These are phyloP conservation scores for Aspergillus sergii DNA, from an alignment of 2,329 filamentous ascomycete species.

Conservation along the genomic window DNA sequence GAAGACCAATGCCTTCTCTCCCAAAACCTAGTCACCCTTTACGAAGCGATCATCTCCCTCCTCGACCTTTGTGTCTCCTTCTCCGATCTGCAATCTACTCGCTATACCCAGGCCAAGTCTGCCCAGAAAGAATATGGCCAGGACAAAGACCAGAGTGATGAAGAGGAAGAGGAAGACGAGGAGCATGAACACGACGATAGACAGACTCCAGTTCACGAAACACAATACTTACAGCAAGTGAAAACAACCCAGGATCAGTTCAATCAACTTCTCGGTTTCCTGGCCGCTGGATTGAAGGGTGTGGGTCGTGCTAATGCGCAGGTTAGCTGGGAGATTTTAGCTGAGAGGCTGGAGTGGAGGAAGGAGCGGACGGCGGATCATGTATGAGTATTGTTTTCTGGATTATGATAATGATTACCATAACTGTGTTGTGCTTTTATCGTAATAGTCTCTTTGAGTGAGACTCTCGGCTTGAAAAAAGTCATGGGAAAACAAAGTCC, in stretches of 20 bases:
- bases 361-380: conserved; percentile 13
- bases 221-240: conserved; percentile 57
- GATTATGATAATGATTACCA: neutral
- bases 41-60: conserved; percentile 71
- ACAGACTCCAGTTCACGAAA: conserved; percentile 40
- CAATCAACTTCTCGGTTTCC: conserved; percentile 67
- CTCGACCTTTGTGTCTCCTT: conserved; percentile 75
- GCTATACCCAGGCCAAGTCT: conserved; percentile 33
- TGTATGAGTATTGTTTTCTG: neutral
- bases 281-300: conserved; percentile 71
- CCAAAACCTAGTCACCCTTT: conserved; percentile 68
- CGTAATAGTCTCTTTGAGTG: no score
- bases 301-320: conserved; percentile 74
- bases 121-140: conserved; percentile 7
- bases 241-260: conserved; percentile 64
- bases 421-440: neutral
- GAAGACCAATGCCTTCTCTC: conserved; percentile 71
- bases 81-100: conserved; percentile 58
- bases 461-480: no score
- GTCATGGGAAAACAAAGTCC: no score
- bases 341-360: conserved; percentile 71
- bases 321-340: conserved; percentile 76
- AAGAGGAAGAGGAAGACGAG: conserved; percentile 24
- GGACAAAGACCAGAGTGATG: conserved; percentile 6
- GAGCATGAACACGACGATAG: conserved; percentile 28